Conservation (phyloP, 306 rosid genomes). For the Dryas octopetala region DNA sequence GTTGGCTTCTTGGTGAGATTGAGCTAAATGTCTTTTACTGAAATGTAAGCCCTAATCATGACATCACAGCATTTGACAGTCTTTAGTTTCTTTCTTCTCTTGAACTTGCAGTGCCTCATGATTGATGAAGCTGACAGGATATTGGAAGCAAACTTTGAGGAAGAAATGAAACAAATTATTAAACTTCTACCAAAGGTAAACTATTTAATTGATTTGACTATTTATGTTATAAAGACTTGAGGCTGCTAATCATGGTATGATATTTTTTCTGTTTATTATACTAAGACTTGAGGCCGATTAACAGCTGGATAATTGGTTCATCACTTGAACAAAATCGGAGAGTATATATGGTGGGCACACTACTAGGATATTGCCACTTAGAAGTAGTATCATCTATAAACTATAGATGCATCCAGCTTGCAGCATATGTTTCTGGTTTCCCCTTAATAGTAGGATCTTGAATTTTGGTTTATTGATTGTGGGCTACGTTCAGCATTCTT, state of each 20-base stretch:
- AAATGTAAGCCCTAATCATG: not conserved
- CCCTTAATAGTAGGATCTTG: not conserved
- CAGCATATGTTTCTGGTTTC: not conserved
- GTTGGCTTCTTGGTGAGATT: not conserved
- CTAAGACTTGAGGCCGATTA: not conserved
- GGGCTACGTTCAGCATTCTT: not conserved
- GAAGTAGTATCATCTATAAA: not conserved
- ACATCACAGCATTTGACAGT: not conserved
- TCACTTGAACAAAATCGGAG: not conserved
- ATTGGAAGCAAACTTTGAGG: conserved; percentile 93
- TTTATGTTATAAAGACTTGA: not conserved
- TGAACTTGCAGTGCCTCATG: conserved; percentile 69
- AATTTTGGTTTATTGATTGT: not conserved
- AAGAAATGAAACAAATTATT: conserved; percentile 91
- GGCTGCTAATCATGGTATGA: not conserved
- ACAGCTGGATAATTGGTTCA: too few relatives aligned
- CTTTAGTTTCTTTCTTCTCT: not conserved
- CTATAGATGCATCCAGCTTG: not conserved
- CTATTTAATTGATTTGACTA: not conserved
- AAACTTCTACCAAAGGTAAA: conserved; percentile 78
- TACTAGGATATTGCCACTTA: not conserved
- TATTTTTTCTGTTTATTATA: not conserved
- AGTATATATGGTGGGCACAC: not conserved
- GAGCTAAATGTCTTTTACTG: not conserved
- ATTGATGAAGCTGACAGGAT: conserved; percentile 98